phyloP scores from a whole-genome alignment of 192 early-diverging fungal species.

The Podila verticillata region DNA sequence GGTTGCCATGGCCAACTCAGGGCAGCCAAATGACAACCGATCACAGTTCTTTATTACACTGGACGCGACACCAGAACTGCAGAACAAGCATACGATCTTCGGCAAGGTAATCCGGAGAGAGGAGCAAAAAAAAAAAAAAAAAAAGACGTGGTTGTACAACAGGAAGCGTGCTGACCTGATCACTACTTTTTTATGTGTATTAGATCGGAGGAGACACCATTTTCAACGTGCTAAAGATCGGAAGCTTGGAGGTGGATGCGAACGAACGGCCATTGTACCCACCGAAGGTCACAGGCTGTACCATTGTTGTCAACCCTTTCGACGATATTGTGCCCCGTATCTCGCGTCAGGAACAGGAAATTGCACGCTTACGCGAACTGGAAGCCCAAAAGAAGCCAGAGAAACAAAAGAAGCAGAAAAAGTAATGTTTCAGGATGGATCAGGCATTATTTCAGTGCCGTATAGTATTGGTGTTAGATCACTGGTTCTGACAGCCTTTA shows the following conservation, averaged over 20 bases:
- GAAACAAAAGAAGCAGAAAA: conserved; percentile 69
- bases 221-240: conserved; percentile 90
- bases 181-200: not conserved
- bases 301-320: conserved; percentile 90
- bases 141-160: not conserved
- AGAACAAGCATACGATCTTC: conserved; percentile 93
- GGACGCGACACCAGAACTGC: conserved; percentile 82
- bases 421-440: conserved; percentile 48
- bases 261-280: conserved; percentile 85
- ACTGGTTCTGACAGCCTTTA: not conserved
- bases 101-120: conserved; percentile 73
- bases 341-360: conserved; percentile 46
- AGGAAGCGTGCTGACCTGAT: not conserved
- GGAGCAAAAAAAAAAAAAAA: not conserved
- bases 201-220: conserved; percentile 90
- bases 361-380: conserved; percentile 15
- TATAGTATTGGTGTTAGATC: too few relatives aligned
- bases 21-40: conserved; percentile 75
- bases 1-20: conserved; percentile 91
- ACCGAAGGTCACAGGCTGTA: conserved; percentile 67
- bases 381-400: conserved; percentile 54
- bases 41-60: conserved; percentile 98
- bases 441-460: not conserved
- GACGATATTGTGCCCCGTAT: conserved; percentile 87
- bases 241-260: conserved; percentile 80